Evolutionary conservation across 176 grass and related monocot species (phyloP).

Genomic region (Canna indica): DNA sequence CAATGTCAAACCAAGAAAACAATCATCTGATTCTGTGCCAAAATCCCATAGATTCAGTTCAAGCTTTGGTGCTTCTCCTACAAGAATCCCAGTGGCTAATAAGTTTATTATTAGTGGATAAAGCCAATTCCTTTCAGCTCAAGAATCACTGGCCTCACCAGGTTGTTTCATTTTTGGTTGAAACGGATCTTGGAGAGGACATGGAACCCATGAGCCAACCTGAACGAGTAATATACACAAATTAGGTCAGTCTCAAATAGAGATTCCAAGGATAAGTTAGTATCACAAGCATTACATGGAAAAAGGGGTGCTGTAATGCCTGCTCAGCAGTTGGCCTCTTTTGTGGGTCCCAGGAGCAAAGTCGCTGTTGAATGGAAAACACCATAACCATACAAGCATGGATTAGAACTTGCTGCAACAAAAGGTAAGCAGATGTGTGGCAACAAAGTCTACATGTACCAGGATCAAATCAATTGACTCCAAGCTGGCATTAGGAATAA

Average conservation of each 20-base stretch:
- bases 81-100: neutral
- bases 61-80: slow-evolving; percentile 53
- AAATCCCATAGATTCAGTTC: slow-evolving; percentile 81
- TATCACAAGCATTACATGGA: slow-evolving; percentile 50
- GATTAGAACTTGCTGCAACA: neutral
- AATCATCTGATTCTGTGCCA: slow-evolving; percentile 57
- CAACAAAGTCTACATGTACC: slow-evolving; percentile 21
- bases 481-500: slow-evolving; percentile 77
- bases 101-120: neutral
- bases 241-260: slow-evolving; percentile 16
- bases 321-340: slow-evolving; percentile 82
- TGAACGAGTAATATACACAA: slow-evolving; percentile 23
- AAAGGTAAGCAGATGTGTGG: neutral
- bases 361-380: slow-evolving; percentile 35
- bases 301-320: slow-evolving; percentile 76
- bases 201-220: slow-evolving; percentile 44
- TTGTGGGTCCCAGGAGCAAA: slow-evolving; percentile 83
- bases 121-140: neutral
- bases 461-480: slow-evolving; percentile 85
- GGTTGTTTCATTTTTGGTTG: slow-evolving; percentile 24
- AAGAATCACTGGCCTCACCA: slow-evolving; percentile 28
- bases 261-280: slow-evolving; percentile 9
- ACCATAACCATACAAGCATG: slow-evolving; percentile 5
- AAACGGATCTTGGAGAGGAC: slow-evolving; percentile 30
- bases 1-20: slow-evolving; percentile 74